These are phyloP conservation scores for Pseudevernia furfuracea DNA, from an alignment of 495 filamentous ascomycete species.

Conservation along the genomic window DNA sequence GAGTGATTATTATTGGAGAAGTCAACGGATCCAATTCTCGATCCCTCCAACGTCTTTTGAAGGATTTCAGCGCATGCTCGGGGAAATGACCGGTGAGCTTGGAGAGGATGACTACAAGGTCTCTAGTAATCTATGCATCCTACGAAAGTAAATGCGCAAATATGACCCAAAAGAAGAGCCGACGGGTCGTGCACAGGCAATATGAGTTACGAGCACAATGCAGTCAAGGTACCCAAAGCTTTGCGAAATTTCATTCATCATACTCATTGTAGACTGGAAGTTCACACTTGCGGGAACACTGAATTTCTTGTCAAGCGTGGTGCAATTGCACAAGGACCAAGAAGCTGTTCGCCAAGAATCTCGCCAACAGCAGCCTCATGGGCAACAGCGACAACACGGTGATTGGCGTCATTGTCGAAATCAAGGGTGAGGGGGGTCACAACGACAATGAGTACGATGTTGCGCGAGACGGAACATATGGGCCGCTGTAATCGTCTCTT, in stretches of 20 bases:
- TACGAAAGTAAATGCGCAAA: too few relatives aligned
- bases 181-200: neutral
- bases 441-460: neutral
- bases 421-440: neutral
- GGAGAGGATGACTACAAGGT: neutral
- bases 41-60: neutral
- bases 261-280: neutral
- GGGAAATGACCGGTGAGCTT: neutral
- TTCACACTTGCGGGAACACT: neutral
- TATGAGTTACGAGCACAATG: neutral
- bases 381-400: too few relatives aligned
- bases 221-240: neutral
- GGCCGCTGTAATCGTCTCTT: neutral
- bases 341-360: neutral
- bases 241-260: neutral
- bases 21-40: neutral
- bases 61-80: neutral
- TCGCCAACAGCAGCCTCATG: neutral
- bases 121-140: neutral
- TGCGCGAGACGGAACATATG: neutral
- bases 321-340: neutral
- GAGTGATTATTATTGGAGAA: neutral
- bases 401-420: neutral
- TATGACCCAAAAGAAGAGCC: neutral
- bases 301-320: neutral